Evolutionary conservation across 225 moss, liverwort and hornwort genomes (phyloP).

Genomic region (Rhytidiadelphus loreus): DNA sequence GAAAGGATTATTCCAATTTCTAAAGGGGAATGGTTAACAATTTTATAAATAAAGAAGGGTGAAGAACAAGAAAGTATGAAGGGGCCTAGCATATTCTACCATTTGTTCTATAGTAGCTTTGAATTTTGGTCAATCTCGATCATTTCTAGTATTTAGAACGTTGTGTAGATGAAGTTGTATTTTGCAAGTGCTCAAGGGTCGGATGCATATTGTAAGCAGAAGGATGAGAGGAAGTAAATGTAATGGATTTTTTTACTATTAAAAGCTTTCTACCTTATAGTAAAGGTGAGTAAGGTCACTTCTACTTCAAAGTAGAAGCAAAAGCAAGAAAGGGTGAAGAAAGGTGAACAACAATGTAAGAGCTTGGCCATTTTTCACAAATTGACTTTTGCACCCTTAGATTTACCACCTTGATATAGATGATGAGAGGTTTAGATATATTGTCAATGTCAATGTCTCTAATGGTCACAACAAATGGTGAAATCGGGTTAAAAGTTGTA

Average conservation of each 20-base stretch:
- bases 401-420: neutral
- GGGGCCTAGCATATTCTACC: fast-evolving
- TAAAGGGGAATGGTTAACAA: neutral
- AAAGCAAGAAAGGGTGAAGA: neutral
- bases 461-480: neutral
- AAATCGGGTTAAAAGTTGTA: neutral
- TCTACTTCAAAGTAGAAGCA: neutral
- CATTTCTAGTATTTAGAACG: neutral
- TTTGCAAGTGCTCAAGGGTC: neutral
- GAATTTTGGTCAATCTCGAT: neutral
- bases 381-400: neutral
- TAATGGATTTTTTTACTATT: neutral
- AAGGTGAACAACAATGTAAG: neutral
- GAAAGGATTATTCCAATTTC: neutral
- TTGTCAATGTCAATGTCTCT: neutral
- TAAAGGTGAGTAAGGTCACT: fast-evolving
- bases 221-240: fast-evolving
- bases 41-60: neutral
- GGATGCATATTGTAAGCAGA: neutral
- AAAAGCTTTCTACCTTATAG: neutral
- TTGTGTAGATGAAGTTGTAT: neutral
- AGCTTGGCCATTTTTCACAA: neutral
- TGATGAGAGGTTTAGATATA: neutral
- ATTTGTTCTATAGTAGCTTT: neutral
- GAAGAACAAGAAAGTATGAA: neutral